Evolutionary conservation across 805 yeast genomes (phyloP).

Genomic region (Hyphopichia homilentoma): DNA sequence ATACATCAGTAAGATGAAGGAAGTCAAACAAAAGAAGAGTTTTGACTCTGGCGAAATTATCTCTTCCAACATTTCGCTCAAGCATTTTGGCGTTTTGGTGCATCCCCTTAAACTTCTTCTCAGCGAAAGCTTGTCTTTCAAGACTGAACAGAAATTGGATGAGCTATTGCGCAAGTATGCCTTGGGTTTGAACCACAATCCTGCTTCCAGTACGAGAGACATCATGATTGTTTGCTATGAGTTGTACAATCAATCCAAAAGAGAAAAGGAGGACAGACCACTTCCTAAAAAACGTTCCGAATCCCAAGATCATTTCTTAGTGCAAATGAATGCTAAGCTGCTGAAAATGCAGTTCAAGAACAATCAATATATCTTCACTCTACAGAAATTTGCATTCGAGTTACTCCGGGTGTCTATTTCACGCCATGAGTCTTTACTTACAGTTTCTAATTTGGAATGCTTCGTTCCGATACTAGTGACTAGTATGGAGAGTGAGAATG

Average conservation of each 20-base stretch:
- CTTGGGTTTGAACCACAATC: slow-evolving; percentile 73
- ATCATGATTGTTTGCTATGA: slow-evolving; percentile 73
- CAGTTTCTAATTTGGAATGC: slow-evolving; percentile 58
- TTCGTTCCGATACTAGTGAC: slow-evolving; percentile 70
- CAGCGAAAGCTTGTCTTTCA: slow-evolving; percentile 60
- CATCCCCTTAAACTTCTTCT: slow-evolving; percentile 65
- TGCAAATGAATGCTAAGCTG: slow-evolving; percentile 63
- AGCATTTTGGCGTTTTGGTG: slow-evolving; percentile 53
- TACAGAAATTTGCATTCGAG: slow-evolving; percentile 77
- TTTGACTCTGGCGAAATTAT: slow-evolving; percentile 81
- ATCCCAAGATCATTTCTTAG: slow-evolving; percentile 58
- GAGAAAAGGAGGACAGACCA: slow-evolving; percentile 4
- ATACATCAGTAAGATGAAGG: slow-evolving; percentile 79
- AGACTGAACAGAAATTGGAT: slow-evolving; percentile 69
- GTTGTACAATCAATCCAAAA: slow-evolving; percentile 53
- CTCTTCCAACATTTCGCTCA: slow-evolving; percentile 58
- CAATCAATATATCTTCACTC: slow-evolving; percentile 52
- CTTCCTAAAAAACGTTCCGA: slow-evolving; percentile 7
- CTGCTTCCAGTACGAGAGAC: slow-evolving; percentile 51
- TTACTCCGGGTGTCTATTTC: slow-evolving; percentile 67
- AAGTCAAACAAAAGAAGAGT: slow-evolving; percentile 85
- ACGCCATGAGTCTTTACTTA: slow-evolving; percentile 56
- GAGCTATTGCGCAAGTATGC: slow-evolving; percentile 76
- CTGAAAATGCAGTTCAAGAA: slow-evolving; percentile 51
- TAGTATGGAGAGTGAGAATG: slow-evolving; percentile 63